phyloP scores from a whole-genome alignment of 1,284 basidiomycete species.

The Apiotrichum sp. region DNA sequence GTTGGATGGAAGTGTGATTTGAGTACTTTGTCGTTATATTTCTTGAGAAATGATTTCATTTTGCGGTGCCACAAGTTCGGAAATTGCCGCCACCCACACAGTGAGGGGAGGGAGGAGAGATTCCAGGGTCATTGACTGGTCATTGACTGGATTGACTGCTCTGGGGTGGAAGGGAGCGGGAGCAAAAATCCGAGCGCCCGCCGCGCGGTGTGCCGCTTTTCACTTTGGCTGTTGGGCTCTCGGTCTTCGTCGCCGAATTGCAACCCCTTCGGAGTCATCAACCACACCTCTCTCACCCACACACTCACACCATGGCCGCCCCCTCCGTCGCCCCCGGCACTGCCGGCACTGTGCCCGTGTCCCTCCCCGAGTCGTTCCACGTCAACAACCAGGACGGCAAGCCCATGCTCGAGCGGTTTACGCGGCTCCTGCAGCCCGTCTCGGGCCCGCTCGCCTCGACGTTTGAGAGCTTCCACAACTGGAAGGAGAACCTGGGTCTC shows the following conservation, averaged over 20 bases:
- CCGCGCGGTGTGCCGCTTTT: too few relatives aligned
- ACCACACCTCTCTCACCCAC: too few relatives aligned
- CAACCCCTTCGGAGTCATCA: too few relatives aligned
- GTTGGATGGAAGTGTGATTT: too few relatives aligned
- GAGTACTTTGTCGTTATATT: not conserved
- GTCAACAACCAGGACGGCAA: constrained; percentile 22
- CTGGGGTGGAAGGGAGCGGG: too few relatives aligned
- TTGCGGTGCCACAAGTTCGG: constrained; percentile 1
- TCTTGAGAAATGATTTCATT: not conserved
- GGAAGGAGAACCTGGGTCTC: constrained; percentile 71
- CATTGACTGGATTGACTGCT: too few relatives aligned
- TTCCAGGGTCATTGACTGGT: too few relatives aligned
- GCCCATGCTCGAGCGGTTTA: constrained; percentile 38
- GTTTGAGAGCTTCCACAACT: constrained; percentile 66
- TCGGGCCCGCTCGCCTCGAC: constrained; percentile 56
- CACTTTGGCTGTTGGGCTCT: too few relatives aligned
- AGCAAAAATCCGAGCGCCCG: too few relatives aligned
- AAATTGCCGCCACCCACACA: not conserved
- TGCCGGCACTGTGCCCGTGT: not conserved
- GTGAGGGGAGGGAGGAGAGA: too few relatives aligned
- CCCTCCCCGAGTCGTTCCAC: not conserved
- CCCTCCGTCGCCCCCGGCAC: not conserved
- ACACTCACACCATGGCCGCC: constrained; percentile 11
- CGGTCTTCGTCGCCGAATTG: too few relatives aligned
- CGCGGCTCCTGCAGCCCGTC: constrained; percentile 39